Evolutionary conservation across 495 filamentous ascomycete genomes (phyloP), one percentile per base, ranked within the genome.

Genomic region (Jackrogersella minutella): DNA sequence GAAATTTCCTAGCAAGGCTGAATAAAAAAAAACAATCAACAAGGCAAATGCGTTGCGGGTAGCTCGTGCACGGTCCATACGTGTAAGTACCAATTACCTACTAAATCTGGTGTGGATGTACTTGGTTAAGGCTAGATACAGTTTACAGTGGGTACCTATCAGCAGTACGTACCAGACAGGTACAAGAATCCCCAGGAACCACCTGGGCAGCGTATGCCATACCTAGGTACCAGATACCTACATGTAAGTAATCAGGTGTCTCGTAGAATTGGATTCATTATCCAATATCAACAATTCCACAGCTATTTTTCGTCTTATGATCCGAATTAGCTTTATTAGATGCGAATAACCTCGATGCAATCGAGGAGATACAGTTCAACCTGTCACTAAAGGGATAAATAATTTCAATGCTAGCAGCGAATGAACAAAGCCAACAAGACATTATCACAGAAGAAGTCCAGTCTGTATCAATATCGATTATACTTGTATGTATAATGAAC

Each of bases 11-110:
- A 44, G 63, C 65, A 34, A 73, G 72, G 69, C 72, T 68, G 70
- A 73, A 72, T 68, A 66, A 73, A 30, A 30, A 64, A 69, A 74
- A 74, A 70, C 66, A 74, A 72, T 74, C 69, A 74, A 74, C 72
- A 74, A 66, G 64, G 67, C 56, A 54, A 34, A 46, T 57, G 22
- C 34, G 39, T 57, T 59, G 33, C 54, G n/a, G 30, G 49, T 59
- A 69, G 57, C 57, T 59, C 54, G 41, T 62, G 69, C 71, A 74
- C 69, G 43, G 69, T 36, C 69, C 64, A 53, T 0, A 14, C n/a
- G n/a, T n/a, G n/a, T n/a, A n/a, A n/a, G n/a, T n/a, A n/a, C n/a
- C n/a, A n/a, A n/a, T n/a, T n/a, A n/a, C n/a, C n/a, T n/a, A n/a
- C n/a, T n/a, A n/a, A n/a, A n/a, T n/a, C n/a, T n/a, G n/a, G n/a